Base-by-base conservation (phyloP, 345 rosid species). In the Dipteronia dyeriana region DNA sequence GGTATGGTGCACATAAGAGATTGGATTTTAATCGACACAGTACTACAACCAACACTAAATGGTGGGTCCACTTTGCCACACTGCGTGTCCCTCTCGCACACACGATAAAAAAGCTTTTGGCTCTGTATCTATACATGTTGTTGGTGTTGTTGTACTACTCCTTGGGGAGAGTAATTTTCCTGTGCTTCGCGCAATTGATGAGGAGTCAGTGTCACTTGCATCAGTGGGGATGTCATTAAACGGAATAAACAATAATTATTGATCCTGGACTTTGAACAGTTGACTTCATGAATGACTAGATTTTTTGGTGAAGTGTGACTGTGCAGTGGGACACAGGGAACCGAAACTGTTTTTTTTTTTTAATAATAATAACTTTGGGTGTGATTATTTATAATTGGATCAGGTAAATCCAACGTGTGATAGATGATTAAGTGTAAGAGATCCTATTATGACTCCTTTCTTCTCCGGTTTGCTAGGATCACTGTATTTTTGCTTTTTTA, bases 51-150 rank as follows among this genome's bases (percentile, higher is more conserved):
- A 75, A n/a, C 25, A 38, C 72, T n/a, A 73, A 41, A 62, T 66
- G 49, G 79, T 76, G 88, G 83, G 79, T 20, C 83, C 80, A 45
- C 2, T 2, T n/a, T n/a, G n/a, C 9, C 79, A 78, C 81, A 31
- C 66, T 75, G 85, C 82, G 39, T 77, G 88, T 79, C 83, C 78
- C 81, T 10, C 80, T 71, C 68, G 26, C 53, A 11, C 74, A 20
- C 85, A 34, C 38, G 34, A 62, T 72, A 41, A 34, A 34, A 34
- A 34, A 0, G 38, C 38, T 4, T 34, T 34, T 34, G 38, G 38
- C 38, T 34, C 38, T 34, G 6, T 34, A 0, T 34, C 38, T 34
- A 0, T 31, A 31, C 4, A 34, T 6, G 38, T 34, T 34, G 38
- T 4, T 31, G 38, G 0, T 31, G 45, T 8, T 41, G 38, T 39